phyloP scores from a whole-genome alignment of 2,329 filamentous ascomycete species.

The Macrophomina phaseolina region DNA sequence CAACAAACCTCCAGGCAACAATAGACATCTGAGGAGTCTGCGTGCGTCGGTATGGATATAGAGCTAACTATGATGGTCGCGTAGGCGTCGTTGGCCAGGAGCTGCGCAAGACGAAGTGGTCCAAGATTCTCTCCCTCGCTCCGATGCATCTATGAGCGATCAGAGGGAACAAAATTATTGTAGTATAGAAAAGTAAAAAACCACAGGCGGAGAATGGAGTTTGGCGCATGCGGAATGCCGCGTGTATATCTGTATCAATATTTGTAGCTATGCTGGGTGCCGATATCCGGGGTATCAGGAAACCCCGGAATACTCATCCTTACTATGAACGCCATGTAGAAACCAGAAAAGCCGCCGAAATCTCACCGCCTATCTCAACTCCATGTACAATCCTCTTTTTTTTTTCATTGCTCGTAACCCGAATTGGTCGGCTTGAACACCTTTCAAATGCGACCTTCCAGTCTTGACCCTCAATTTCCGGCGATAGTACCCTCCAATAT shows the following conservation, averaged over 20 bases:
- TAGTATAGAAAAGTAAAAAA: neutral
- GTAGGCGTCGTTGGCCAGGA: slow-evolving; percentile 85
- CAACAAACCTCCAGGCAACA: neutral
- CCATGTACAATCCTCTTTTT: neutral
- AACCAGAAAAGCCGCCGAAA: slow-evolving; percentile 8
- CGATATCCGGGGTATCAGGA: slow-evolving; percentile 21
- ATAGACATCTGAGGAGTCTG: too few species aligned
- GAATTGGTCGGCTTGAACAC: neutral
- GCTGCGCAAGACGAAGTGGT: slow-evolving; percentile 92
- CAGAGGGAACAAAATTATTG: slow-evolving; percentile 19
- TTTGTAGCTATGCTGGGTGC: slow-evolving; percentile 21
- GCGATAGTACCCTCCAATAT: neutral
- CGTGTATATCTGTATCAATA: slow-evolving; percentile 14
- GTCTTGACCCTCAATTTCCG: neutral
- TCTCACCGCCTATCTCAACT: slow-evolving; percentile 7
- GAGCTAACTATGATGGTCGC: slow-evolving; percentile 32
- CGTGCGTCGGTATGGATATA: too few species aligned
- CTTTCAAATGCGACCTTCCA: slow-evolving; percentile 1
- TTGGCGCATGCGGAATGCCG: neutral
- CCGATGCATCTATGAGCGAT: slow-evolving; percentile 72
- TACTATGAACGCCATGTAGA: slow-evolving; percentile 23
- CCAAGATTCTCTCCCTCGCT: slow-evolving; percentile 95
- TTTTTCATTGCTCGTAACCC: neutral
- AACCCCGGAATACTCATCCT: slow-evolving; percentile 12
- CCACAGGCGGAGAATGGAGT: slow-evolving; percentile 2